A percentile compares a stretch with the other conserved stretches of the same genome.
phyloP scores from a whole-genome alignment of 2,329 filamentous ascomycete genomes.

The Delphinella strobiligena region DNA sequence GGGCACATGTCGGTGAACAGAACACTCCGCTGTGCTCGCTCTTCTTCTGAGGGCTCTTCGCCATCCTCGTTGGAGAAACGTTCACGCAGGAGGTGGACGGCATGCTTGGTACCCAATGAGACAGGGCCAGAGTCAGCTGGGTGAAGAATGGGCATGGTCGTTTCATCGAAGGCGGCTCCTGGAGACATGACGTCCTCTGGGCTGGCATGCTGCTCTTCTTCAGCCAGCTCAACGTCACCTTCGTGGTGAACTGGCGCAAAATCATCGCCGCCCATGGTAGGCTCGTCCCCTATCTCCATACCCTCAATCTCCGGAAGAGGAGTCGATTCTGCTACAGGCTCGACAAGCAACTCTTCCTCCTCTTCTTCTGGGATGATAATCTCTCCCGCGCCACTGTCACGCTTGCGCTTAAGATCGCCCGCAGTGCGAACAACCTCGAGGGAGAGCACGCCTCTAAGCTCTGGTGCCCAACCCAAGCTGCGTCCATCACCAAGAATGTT shows the following conservation, averaged over 20 bases:
- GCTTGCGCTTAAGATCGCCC: constrained; percentile 83
- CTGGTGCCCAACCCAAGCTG: constrained; percentile 74
- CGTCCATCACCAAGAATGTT: constrained; percentile 74
- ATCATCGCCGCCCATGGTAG: constrained; percentile 21
- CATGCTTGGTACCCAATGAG: constrained; percentile 84
- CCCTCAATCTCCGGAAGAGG: constrained; percentile 18
- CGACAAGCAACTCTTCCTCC: constrained; percentile 37
- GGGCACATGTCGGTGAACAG: constrained; percentile 88
- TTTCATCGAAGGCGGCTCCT: constrained; percentile 61
- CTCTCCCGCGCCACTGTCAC: constrained; percentile 75
- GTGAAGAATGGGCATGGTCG: constrained; percentile 61
- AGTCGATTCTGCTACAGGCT: constrained; percentile 18
- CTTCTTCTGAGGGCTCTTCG: constrained; percentile 52
- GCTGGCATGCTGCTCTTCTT: constrained; percentile 22
- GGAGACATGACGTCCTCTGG: constrained; percentile 26
- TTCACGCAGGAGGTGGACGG: constrained; percentile 86
- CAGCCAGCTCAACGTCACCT: constrained; percentile 17
- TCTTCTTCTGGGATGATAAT: constrained; percentile 55
- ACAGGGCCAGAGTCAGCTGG: constrained; percentile 77
- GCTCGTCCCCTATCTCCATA: constrained; percentile 15
- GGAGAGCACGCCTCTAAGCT: constrained; percentile 84
- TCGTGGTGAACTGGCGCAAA: constrained; percentile 13
- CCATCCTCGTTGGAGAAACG: constrained; percentile 55
- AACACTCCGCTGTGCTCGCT: constrained; percentile 64
- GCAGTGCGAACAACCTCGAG: constrained; percentile 66